Conservation (phyloP, 495 filamentous ascomycete genomes). For the Hypomontagnella submonticulosa region DNA sequence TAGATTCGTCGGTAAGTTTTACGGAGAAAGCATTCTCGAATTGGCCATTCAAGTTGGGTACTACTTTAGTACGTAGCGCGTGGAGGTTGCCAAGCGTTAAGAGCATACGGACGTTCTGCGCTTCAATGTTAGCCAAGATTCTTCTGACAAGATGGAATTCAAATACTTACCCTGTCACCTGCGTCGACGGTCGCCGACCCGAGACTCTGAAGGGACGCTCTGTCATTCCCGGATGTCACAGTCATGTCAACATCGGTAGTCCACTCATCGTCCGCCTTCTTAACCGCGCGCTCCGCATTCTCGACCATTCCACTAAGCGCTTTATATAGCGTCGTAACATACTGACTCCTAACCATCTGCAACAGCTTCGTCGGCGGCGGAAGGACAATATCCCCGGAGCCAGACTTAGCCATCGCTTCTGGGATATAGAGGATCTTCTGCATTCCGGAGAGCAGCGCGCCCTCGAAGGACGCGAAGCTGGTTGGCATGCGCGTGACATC, state of each 20-base stretch:
- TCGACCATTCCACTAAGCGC: conserved; percentile 93
- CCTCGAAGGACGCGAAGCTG: conserved; percentile 83
- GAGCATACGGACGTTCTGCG: conserved; percentile 88
- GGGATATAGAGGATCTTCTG: conserved; percentile 94
- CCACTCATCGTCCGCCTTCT: conserved; percentile 68
- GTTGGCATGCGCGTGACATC: conserved; percentile 92
- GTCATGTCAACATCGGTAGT: conserved; percentile 60
- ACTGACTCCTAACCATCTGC: conserved; percentile 84
- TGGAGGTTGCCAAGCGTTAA: conserved; percentile 92
- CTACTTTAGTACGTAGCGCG: conserved; percentile 75
- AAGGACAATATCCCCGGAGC: conserved; percentile 76
- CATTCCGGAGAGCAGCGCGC: conserved; percentile 78
- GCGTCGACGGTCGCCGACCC: conserved; percentile 71
- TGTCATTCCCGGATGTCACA: conserved; percentile 30
- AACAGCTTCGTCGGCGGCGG: conserved; percentile 85
- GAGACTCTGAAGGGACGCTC: conserved; percentile 43
- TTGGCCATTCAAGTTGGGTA: conserved; percentile 82
- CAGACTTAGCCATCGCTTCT: conserved; percentile 77
- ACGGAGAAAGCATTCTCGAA: conserved; percentile 92
- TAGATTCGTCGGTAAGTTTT: conserved; percentile 89
- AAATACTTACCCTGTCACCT: conserved; percentile 70
- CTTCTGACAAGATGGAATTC: not conserved
- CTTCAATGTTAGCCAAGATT: conserved; percentile 41
- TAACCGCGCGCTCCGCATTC: conserved; percentile 80
- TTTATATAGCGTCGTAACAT: conserved; percentile 92